Evolutionary conservation across 1,139 yeast genomes (phyloP), one percentile per base, ranked within the genome.

Genomic region (Meyerozyma carpophila): DNA sequence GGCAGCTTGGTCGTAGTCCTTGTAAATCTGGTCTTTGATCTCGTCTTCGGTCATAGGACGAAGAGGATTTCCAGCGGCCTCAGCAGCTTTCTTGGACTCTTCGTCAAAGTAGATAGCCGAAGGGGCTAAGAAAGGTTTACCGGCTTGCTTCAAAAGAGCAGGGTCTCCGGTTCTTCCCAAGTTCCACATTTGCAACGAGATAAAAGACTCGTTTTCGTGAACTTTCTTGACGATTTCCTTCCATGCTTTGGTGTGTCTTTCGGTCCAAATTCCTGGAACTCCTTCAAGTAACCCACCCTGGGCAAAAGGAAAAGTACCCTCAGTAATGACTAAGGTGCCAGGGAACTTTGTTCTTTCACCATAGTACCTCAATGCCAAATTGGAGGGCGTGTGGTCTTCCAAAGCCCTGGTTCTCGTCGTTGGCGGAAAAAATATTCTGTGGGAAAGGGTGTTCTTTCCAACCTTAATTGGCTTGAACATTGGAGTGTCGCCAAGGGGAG

Each of bases 401-500:
- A 45, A 34, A 16, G 51, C 49, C 36, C 55, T 44, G 40, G 32
- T 25, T 31, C 61, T 42, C 32, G 59, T 54, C 26, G 55, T 44
- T 9, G 61, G 61, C n/a, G 53, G 44, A 21, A 43, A 47, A 2
- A 45, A 52, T 5, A 54, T 34, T 42, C 56, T 47, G 44, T 55
- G 43, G 25, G 42, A 13, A 26, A 57, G 44, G 6, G 40, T 38
- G 28, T 43, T 36, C 9, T 44, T 32, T 26, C 59, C 61, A 5
- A 57, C 53, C 41, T 48, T 43, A 40, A 54, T 39, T n/a, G 55
- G 53, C 21, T 47, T 40, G 45, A 57, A 57, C 45, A 49, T 13
- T 43, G 71, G 65, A 41, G 77, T 65, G 40, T 62, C 61, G 44
- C 58, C 49, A 43, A 61, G 57, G n/a, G 67, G 59, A 36, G 37